Evolutionary conservation across 768 basidiomycete species (phyloP).

Genomic region (Serendipita sp.): DNA sequence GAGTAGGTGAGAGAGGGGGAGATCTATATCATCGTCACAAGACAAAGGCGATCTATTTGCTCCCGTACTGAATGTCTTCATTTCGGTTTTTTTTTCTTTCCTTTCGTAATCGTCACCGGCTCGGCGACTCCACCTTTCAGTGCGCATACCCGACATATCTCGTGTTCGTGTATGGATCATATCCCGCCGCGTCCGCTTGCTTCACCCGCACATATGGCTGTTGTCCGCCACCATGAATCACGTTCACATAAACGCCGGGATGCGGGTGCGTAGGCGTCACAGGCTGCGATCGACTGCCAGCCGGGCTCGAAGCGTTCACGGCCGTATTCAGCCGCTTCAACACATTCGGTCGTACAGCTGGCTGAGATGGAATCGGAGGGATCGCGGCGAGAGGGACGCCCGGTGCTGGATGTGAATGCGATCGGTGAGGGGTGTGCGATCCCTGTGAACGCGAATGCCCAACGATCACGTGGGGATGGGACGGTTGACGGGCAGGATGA

Average conservation of each 20-base stretch:
- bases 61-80: no score
- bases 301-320: not conserved
- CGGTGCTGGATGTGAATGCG: not conserved
- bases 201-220: not conserved
- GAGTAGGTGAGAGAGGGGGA: no score
- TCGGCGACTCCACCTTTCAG: not conserved
- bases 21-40: no score
- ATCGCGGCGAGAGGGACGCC: not conserved
- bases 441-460: not conserved
- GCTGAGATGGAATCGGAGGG: not conserved
- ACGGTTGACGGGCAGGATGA: not conserved
- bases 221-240: not conserved
- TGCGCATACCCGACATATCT: not conserved
- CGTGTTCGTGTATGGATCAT: not conserved
- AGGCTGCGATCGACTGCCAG: constrained; percentile 2
- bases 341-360: not conserved
- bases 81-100: no score
- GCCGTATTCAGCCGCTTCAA: not conserved
- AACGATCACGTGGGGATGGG: not conserved
- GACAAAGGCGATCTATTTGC: no score
- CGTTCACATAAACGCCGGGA: not conserved
- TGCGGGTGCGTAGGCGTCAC: not conserved
- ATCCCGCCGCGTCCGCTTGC: not conserved
- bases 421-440: not conserved
- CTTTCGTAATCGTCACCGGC: no score